These are phyloP conservation scores for Chytriomyces confervae DNA, from an alignment of 192 early-diverging fungal species.

Conservation along the genomic window DNA sequence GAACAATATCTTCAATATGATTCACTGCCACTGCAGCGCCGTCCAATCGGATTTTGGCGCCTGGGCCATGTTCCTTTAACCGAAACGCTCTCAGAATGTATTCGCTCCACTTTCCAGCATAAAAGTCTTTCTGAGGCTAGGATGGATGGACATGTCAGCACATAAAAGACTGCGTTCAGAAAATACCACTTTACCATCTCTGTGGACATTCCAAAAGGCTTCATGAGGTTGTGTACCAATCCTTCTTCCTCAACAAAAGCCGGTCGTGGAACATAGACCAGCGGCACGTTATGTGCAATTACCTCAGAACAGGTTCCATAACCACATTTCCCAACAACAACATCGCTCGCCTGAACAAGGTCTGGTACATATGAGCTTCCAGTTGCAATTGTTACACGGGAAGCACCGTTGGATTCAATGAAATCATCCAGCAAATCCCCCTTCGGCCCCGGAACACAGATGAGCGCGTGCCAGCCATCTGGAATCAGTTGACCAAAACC, in stretches of 20 bases:
- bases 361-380: slow-evolving; percentile 52
- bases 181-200: slow-evolving; percentile 46
- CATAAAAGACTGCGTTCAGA: neutral
- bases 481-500: slow-evolving; percentile 41
- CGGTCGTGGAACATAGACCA: slow-evolving; percentile 58
- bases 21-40: slow-evolving; percentile 26
- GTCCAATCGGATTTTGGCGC: neutral
- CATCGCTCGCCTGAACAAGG: slow-evolving; percentile 53
- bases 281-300: slow-evolving; percentile 50
- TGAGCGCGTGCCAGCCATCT: slow-evolving; percentile 51
- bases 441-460: slow-evolving; percentile 33
- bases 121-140: slow-evolving; percentile 33
- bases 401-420: slow-evolving; percentile 9
- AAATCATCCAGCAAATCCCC: slow-evolving; percentile 26
- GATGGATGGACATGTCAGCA: neutral
- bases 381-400: slow-evolving; percentile 15
- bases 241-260: slow-evolving; percentile 59
- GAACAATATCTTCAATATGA: slow-evolving; percentile 22
- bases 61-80: slow-evolving; percentile 16
- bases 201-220: slow-evolving; percentile 44
- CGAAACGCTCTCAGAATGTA: slow-evolving; percentile 14
- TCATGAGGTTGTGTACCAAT: slow-evolving; percentile 52
- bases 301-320: slow-evolving; percentile 63
- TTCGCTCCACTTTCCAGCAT: slow-evolving; percentile 30
- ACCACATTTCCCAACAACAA: slow-evolving; percentile 59